Conservation (phyloP, 352 stramenopile species). For the Pythium oligandrum region DNA sequence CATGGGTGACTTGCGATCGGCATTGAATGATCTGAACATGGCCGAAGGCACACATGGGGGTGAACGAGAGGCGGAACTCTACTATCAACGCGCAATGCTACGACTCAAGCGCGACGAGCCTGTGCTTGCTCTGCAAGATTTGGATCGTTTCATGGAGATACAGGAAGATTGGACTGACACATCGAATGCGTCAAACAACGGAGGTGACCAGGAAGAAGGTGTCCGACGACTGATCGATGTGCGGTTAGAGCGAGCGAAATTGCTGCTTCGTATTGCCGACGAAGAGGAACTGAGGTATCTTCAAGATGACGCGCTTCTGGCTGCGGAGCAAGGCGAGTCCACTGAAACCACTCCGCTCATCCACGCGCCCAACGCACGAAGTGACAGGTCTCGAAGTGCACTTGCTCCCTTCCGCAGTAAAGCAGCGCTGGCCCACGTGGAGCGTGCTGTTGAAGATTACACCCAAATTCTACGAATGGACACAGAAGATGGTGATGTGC, state of each 20-base stretch:
- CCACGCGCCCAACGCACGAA: conserved; percentile 5
- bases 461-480: conserved; percentile 41
- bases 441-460: conserved; percentile 63
- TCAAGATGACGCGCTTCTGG: conserved; percentile 39
- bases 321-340: conserved; percentile 38
- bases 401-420: conserved; percentile 29
- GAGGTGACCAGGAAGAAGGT: neutral
- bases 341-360: conserved; percentile 1
- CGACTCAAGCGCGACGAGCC: conserved; percentile 44
- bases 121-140: conserved; percentile 37
- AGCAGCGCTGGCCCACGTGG: conserved; percentile 29
- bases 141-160: conserved; percentile 69
- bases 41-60: conserved; percentile 37
- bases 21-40: conserved; percentile 46
- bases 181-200: too few species aligned
- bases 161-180: conserved; percentile 39
- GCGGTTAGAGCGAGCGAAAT: conserved; percentile 47
- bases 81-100: conserved; percentile 52
- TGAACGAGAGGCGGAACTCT: conserved; percentile 51
- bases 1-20: conserved; percentile 49
- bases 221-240: conserved; percentile 37
- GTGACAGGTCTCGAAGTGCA: conserved; percentile 5
- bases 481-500: conserved; percentile 31
- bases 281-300: conserved; percentile 40
- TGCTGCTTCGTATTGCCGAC: conserved; percentile 46